Evolutionary conservation across 768 basidiomycete species (phyloP), one percentile per base, ranked within the genome.

Genomic region (Kwoniella heveanensis): DNA sequence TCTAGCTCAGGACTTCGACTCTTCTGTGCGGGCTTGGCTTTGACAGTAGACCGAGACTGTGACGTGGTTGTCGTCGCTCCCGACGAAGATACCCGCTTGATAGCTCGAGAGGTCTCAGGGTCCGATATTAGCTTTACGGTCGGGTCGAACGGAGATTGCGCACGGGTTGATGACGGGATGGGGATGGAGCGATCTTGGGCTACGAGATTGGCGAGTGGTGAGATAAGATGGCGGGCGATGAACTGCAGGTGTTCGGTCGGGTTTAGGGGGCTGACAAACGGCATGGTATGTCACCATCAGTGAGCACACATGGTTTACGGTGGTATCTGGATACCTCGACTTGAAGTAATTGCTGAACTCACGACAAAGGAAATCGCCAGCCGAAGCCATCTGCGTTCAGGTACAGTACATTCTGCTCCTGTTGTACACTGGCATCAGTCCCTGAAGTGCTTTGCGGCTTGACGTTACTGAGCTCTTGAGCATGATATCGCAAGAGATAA

Each of bases 321-420:
- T 7, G 1, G 37, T 17, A 17, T 22, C 5, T 32, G 32, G 5
- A 32, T 32, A 32, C 32, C 32, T 13, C 32, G 32, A 32, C n/a
- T n/a, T n/a, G 32, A 32, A 5, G 27, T 8, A 26, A 17, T 21
- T 24, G 21, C 13, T 22, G 25, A 50, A 66, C 66, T 19, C 37
- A 72, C 69, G 65, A 59, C 1, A 67, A 29, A 37, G 63, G 57
- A 56, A 76, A 76, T 15, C 61, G 50, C 74, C 74, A 75, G 9
- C 54, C 53, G 44, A 75, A 72, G 36, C 47, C 49, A 27, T 60
- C 58, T 22, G 37, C 36, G 24, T 50, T 51, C 30, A 57, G 48
- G 47, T 57, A 46, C 24, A 37, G 21, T 36, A 52, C 50, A 27
- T 51, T 4, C 19, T 44, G 39, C 3, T 44, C 39, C 39, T 44